Conservation (phyloP, 2,329 filamentous ascomycete species). For the Beauveria pseudobassiana region DNA sequence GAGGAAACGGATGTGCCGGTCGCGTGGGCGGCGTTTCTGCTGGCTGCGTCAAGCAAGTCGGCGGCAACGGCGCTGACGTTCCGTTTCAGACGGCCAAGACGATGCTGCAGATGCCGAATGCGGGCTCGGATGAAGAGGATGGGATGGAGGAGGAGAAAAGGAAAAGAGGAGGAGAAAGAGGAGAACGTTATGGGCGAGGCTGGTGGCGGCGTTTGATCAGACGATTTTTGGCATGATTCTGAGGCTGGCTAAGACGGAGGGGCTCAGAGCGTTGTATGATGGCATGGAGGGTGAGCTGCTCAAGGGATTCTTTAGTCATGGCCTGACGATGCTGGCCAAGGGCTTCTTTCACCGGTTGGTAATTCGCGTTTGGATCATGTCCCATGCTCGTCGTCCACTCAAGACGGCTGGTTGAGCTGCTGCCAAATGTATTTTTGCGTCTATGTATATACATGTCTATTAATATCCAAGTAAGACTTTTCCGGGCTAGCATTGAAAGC, state of each 20-base stretch:
- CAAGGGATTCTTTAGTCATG: conserved; percentile 79
- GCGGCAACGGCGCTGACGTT: conserved; percentile 72
- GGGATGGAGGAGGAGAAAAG: neutral
- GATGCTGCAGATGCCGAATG: conserved; percentile 55
- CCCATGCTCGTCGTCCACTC: conserved; percentile 20
- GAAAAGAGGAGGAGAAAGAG: conserved; percentile 7
- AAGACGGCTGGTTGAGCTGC: conserved; percentile 7
- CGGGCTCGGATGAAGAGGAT: neutral
- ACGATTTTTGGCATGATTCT: conserved; percentile 59
- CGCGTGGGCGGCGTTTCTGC: conserved; percentile 35
- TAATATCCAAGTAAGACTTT: neutral
- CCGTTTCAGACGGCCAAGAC: conserved; percentile 79
- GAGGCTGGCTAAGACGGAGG: conserved; percentile 54
- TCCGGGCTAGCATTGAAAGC: conserved; percentile 65
- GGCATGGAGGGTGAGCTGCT: conserved; percentile 70
- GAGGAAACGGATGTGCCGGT: conserved; percentile 29
- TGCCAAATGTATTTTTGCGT: no score
- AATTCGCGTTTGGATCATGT: conserved; percentile 61
- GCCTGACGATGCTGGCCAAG: conserved; percentile 81
- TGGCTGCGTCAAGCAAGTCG: conserved; percentile 72
- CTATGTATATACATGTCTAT: neutral
- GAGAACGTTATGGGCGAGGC: conserved; percentile 11
- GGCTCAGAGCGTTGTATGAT: conserved; percentile 62
- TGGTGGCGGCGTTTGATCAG: conserved; percentile 22
- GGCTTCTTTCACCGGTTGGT: conserved; percentile 66